phyloP scores from a whole-genome alignment of 495 filamentous ascomycete species.

The Penicillium herquei region DNA sequence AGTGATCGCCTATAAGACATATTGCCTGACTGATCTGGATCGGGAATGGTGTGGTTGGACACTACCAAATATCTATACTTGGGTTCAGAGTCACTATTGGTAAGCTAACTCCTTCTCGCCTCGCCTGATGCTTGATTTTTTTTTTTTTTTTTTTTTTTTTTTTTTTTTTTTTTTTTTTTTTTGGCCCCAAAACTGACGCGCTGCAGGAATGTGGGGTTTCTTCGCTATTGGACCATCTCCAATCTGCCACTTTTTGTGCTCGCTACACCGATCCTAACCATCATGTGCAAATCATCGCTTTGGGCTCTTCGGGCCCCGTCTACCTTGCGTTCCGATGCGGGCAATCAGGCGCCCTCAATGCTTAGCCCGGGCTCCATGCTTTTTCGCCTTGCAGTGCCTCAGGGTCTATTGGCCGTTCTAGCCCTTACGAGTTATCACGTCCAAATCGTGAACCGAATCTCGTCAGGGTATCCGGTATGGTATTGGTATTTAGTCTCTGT shows the following conservation, averaged over 20 bases:
- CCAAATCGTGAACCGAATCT: constrained; percentile 87
- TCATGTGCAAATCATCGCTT: constrained; percentile 61
- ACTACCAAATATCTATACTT: constrained; percentile 84
- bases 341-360: constrained; percentile 18
- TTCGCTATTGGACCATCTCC: constrained; percentile 84
- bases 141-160: background rate
- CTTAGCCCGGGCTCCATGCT: constrained; percentile 50
- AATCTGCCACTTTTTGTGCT: constrained; percentile 89
- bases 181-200: background rate
- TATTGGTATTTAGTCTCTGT: constrained; percentile 71
- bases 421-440: constrained; percentile 82
- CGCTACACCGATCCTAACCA: constrained; percentile 71
- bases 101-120: constrained; percentile 37
- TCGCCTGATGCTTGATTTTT: background rate
- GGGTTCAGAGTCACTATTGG: constrained; percentile 90
- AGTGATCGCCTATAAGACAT: constrained; percentile 67
- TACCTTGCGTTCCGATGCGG: constrained; percentile 11
- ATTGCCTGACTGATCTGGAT: constrained; percentile 50
- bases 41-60: constrained; percentile 68
- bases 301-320: constrained; percentile 41
- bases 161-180: too few species aligned
- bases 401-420: constrained; percentile 68
- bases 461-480: constrained; percentile 87
- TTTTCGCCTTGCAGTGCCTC: constrained; percentile 58
- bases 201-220: constrained; percentile 76